A percentile compares a stretch with the other conserved stretches of the same genome.
Conservation (phyloP, 306 rosid genomes). For the Cicer pinnatifidum region DNA sequence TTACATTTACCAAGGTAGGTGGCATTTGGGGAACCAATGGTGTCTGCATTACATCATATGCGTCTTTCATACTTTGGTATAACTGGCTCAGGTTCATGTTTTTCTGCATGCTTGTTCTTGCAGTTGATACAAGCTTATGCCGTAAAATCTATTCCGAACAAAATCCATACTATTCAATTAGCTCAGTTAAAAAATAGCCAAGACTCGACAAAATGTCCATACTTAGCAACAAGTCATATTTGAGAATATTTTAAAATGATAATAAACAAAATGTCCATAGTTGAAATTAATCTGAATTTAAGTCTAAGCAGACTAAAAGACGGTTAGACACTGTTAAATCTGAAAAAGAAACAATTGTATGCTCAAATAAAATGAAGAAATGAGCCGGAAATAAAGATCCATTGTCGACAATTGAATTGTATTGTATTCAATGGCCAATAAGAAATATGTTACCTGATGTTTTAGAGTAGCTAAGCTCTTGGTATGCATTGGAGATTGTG, state of each 20-base stretch:
- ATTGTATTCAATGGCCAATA: conserved; percentile 7
- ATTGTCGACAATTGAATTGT: background rate
- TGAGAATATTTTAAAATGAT: conserved; percentile 8
- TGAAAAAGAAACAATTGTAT: background rate
- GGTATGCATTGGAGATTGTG: conserved; percentile 99
- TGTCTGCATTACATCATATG: conserved; percentile 89
- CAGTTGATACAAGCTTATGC: conserved; percentile 77
- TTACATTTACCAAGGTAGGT: conserved; percentile 69
- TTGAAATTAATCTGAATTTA: conserved; percentile 16
- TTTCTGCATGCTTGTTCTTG: conserved; percentile 69
- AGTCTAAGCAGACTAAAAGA: conserved; percentile 3
- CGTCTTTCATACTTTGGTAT: conserved; percentile 80
- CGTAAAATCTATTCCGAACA: conserved; percentile 69
- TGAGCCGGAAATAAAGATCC: background rate
- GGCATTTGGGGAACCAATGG: conserved; percentile 86
- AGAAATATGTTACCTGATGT: conserved; percentile 69
- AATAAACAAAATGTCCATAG: background rate
- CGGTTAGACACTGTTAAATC: background rate
- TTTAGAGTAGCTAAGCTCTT: conserved; percentile 95
- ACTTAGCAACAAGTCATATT: background rate
- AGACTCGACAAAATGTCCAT: conserved; percentile 23
- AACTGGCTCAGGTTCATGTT: conserved; percentile 79
- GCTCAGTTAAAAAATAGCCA: background rate
- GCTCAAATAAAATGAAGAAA: background rate
- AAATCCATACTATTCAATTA: conserved; percentile 35